These are phyloP conservation scores for Fusarium sp. DNA, from an alignment of 2,329 filamentous ascomycete genomes.

Conservation along the genomic window DNA sequence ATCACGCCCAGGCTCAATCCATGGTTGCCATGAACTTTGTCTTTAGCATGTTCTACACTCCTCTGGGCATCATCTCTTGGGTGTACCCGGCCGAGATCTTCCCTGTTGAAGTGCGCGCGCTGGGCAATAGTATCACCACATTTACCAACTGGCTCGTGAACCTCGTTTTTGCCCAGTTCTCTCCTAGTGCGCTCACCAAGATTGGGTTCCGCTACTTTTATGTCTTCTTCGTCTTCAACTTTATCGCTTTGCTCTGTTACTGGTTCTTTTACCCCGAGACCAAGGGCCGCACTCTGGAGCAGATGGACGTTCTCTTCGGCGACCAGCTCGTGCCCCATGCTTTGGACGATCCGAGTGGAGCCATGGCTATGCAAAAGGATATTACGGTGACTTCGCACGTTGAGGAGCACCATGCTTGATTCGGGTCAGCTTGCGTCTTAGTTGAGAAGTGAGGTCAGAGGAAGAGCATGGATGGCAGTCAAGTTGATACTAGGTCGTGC, in stretches of 20 bases:
- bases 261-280: conserved; percentile 33
- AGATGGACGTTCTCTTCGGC: conserved; percentile 31
- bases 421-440: too few species aligned
- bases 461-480: too few species aligned
- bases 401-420: conserved; percentile 2
- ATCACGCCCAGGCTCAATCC: conserved; percentile 47
- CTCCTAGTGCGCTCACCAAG: conserved; percentile 59
- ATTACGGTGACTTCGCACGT: conserved; percentile 2
- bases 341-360: conserved; percentile 23
- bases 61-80: conserved; percentile 62
- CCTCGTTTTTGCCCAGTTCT: conserved; percentile 65
- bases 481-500: too few species aligned
- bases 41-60: conserved; percentile 51
- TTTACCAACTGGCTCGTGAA: conserved; percentile 53
- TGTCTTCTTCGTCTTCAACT: conserved; percentile 48
- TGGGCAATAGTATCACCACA: conserved; percentile 50
- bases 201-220: conserved; percentile 64
- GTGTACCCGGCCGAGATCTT: conserved; percentile 60
- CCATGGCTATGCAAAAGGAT: conserved; percentile 31
- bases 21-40: conserved; percentile 55
- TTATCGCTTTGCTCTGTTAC: conserved; percentile 44
- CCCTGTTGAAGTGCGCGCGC: conserved; percentile 53
- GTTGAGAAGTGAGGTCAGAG: too few species aligned
- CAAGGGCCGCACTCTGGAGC: conserved; percentile 26
- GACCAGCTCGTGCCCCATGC: conserved; percentile 34